A percentile compares a stretch with the other conserved stretches of the same genome.
Conservation (phyloP, 768 basidiomycete species). For the Tricholomella constricta region DNA sequence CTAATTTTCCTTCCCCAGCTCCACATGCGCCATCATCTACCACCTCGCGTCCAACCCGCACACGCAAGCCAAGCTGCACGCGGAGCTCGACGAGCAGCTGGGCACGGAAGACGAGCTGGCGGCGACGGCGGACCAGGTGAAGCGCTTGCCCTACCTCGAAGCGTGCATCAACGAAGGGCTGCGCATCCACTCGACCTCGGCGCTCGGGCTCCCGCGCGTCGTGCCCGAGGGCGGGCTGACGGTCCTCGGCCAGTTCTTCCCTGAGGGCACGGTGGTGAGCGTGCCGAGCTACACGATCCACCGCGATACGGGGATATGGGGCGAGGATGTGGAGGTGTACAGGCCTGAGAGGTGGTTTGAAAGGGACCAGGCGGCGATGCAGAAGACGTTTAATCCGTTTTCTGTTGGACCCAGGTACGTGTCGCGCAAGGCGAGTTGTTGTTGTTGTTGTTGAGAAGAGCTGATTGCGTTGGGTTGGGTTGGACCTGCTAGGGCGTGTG, state of each 20-base stretch:
- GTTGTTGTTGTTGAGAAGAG: too few species aligned
- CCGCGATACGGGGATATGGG: conserved; percentile 73
- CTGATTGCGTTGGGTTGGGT: too few species aligned
- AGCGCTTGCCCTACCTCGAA: conserved; percentile 75
- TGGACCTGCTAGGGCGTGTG: conserved; percentile 65
- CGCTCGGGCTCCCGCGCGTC: conserved; percentile 79
- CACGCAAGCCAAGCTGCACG: conserved; percentile 71
- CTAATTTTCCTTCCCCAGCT: conserved; percentile 43
- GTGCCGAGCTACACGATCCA: conserved; percentile 87
- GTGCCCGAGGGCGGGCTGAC: conserved; percentile 76
- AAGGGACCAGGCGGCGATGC: conserved; percentile 56
- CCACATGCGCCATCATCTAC: conserved; percentile 88
- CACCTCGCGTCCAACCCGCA: conserved; percentile 70
- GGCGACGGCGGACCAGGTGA: conserved; percentile 66
- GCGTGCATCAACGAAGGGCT: conserved; percentile 88
- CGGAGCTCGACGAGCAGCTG: conserved; percentile 69
- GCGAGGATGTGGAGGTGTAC: conserved; percentile 71
- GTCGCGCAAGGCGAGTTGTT: too few species aligned
- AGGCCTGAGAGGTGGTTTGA: conserved; percentile 89
- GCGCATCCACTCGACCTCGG: conserved; percentile 82
- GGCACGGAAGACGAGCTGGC: conserved; percentile 59
- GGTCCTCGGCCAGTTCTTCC: conserved; percentile 59
- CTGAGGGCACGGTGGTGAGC: conserved; percentile 73
- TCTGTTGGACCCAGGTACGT: conserved; percentile 77
- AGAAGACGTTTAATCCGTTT: conserved; percentile 84